Evolutionary conservation across 352 stramenopile species (phyloP).

Genomic region (Phytophthora litchii): DNA sequence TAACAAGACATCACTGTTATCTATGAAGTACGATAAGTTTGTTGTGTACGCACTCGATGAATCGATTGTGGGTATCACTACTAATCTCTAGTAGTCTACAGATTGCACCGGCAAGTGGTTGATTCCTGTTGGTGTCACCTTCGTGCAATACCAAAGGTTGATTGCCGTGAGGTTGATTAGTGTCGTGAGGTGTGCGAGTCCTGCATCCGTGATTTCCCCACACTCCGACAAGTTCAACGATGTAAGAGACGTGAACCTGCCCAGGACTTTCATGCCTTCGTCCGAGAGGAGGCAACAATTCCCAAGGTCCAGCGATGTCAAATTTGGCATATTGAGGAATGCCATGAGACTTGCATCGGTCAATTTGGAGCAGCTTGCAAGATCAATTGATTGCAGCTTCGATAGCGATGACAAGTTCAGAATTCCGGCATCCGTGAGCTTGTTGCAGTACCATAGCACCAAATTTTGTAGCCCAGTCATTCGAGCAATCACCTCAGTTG

Average conservation of each 20-base stretch:
- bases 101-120: slow-evolving; percentile 55
- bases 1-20: not conserved
- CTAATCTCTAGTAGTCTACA: slow-evolving; percentile 41
- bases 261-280: slow-evolving; percentile 53
- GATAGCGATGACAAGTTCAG: slow-evolving; percentile 41
- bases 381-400: slow-evolving; percentile 69
- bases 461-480: slow-evolving; percentile 66
- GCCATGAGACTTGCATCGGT: slow-evolving; percentile 58
- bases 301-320: slow-evolving; percentile 79
- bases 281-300: slow-evolving; percentile 83
- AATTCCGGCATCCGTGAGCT: slow-evolving; percentile 74
- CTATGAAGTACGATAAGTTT: not conserved
- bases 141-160: slow-evolving; percentile 85
- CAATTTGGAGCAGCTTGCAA: slow-evolving; percentile 76
- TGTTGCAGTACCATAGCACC: slow-evolving; percentile 87
- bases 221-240: slow-evolving; percentile 78
- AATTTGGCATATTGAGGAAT: slow-evolving; percentile 53
- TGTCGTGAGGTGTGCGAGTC: slow-evolving; percentile 49
- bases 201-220: slow-evolving; percentile 68
- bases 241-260: slow-evolving; percentile 57
- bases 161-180: slow-evolving; percentile 62
- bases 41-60: not conserved
- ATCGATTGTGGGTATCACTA: not conserved
- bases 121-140: slow-evolving; percentile 64
- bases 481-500: slow-evolving; percentile 43